phyloP scores from a whole-genome alignment of 2,329 filamentous ascomycete genomes.

The Cercospora sp. region DNA sequence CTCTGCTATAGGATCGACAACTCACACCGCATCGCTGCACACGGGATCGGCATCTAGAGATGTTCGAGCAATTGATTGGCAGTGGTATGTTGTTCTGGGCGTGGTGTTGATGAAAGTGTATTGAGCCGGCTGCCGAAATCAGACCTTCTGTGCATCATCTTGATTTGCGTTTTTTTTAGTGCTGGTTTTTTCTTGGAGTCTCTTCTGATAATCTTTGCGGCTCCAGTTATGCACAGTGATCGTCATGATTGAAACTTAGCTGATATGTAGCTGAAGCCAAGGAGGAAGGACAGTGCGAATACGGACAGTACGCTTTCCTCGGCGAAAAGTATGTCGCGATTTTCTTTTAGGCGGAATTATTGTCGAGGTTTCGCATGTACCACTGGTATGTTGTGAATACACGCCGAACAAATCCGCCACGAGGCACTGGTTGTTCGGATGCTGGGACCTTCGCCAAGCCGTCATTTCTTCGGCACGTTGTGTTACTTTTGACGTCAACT shows the following conservation, averaged over 20 bases:
- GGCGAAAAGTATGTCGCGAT: not conserved
- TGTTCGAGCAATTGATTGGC: not conserved
- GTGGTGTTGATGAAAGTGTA: not conserved
- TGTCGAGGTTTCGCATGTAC: not conserved
- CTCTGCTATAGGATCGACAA: not conserved
- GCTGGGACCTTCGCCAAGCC: not conserved
- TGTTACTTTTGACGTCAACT: not conserved
- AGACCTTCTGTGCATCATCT: not conserved
- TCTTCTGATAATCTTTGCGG: not conserved
- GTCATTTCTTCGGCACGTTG: not conserved
- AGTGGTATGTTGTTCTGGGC: not conserved
- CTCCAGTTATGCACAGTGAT: not conserved
- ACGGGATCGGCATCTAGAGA: not conserved
- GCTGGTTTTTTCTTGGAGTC: not conserved
- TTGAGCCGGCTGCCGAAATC: not conserved
- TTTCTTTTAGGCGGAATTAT: not conserved
- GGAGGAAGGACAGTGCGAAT: not conserved
- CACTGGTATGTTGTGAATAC: not conserved
- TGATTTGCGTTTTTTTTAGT: not conserved
- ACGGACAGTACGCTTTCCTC: not conserved
- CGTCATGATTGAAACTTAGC: not conserved
- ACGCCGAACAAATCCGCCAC: not conserved
- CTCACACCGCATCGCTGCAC: not conserved
- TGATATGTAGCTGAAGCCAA: too few species aligned
- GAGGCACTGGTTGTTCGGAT: not conserved